These are phyloP conservation scores for Aspergillus pseudotamarii DNA, from an alignment of 2,329 filamentous ascomycete genomes.

Conservation along the genomic window DNA sequence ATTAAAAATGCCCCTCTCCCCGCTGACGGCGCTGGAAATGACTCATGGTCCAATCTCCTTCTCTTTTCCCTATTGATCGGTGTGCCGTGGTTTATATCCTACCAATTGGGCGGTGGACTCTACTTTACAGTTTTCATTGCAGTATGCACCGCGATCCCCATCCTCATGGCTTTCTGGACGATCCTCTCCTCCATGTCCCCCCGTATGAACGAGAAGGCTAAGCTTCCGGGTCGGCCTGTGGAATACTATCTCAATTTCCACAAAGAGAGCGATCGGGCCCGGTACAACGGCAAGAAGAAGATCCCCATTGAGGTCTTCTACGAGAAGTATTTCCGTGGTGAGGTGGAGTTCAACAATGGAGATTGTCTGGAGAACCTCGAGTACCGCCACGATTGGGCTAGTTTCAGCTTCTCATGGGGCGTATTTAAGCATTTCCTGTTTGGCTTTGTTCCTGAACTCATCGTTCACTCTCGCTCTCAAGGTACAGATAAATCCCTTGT, in stretches of 20 bases:
- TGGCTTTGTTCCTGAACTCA: constrained; percentile 83
- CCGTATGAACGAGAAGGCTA: constrained; percentile 90
- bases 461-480: constrained; percentile 90
- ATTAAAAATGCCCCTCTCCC: constrained; percentile 96
- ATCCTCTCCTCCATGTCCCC: constrained; percentile 78
- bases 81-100: constrained; percentile 78
- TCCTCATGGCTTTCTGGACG: constrained; percentile 82
- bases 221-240: constrained; percentile 79
- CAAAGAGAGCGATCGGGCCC: constrained; percentile 48
- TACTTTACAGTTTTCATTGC: constrained; percentile 88
- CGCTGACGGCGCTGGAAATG: constrained; percentile 80
- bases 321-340: constrained; percentile 95
- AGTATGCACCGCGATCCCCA: constrained; percentile 74
- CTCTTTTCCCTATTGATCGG: constrained; percentile 70
- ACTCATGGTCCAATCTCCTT: constrained; percentile 82
- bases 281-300: constrained; percentile 53
- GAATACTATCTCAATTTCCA: constrained; percentile 74
- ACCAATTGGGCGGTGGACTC: constrained; percentile 80
- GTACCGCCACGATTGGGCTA: constrained; percentile 96
- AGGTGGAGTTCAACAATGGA: constrained; percentile 87
- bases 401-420: constrained; percentile 83
- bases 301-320: constrained; percentile 77
- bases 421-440: constrained; percentile 88
- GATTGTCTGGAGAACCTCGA: constrained; percentile 87
- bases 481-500: constrained; percentile 48